A percentile compares a stretch with the other conserved stretches of the same genome.
These are phyloP conservation scores for Stygiomarasmius scandens DNA, from an alignment of 1,284 basidiomycete genomes.

Conservation along the genomic window DNA sequence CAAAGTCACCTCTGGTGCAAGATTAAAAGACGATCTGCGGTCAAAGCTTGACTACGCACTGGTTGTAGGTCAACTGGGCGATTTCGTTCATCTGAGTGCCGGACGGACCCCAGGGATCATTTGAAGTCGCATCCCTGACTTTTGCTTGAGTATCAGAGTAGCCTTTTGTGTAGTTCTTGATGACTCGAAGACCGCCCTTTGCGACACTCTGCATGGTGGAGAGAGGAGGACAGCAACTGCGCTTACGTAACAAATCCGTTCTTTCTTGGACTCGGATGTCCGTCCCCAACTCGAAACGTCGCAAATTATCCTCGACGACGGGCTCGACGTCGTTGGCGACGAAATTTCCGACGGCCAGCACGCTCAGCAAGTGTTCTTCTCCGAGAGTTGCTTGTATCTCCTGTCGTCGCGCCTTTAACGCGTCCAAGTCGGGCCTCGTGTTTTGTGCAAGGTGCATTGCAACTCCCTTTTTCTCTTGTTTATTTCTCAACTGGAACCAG, in stretches of 20 bases:
- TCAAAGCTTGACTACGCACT: constrained; percentile 57
- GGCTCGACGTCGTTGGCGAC: too few species aligned
- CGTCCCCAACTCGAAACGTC: neutral
- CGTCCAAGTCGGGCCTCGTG: neutral
- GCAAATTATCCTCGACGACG: neutral
- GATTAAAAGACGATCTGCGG: constrained; percentile 7
- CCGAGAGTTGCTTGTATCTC: neutral
- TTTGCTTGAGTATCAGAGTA: constrained; percentile 95
- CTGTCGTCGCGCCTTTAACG: neutral
- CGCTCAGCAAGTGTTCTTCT: neutral
- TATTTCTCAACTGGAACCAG: neutral
- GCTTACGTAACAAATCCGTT: neutral
- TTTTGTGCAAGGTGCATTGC: neutral
- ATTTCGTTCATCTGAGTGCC: constrained; percentile 99
- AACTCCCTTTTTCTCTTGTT: neutral
- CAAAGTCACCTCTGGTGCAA: constrained; percentile 84
- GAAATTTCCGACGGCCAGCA: too few species aligned
- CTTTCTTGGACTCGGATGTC: neutral
- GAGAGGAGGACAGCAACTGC: neutral
- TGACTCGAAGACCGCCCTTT: constrained; percentile 81
- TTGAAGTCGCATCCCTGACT: constrained; percentile 98
- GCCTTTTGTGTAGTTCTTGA: constrained; percentile 94
- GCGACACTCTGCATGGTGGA: constrained; percentile 68
- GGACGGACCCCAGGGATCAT: constrained; percentile 98
- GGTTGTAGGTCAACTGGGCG: constrained; percentile 96